Base-by-base conservation (phyloP, 768 basidiomycete species). In the Panellus pusillus region DNA sequence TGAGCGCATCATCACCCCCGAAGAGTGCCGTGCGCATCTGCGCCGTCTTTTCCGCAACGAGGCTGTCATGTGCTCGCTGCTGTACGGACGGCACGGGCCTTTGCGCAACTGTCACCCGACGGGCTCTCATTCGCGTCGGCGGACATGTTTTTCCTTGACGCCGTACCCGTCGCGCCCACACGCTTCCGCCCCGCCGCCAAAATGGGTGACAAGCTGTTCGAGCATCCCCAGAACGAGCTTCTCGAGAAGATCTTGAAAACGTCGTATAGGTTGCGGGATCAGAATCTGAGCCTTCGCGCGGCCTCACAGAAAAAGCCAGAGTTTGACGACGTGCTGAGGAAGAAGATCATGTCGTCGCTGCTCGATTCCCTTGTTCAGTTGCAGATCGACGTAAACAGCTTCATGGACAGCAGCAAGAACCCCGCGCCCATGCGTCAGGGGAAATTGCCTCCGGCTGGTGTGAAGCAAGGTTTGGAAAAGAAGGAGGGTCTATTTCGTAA, bases 401-500 rank as follows among this genome's bases (percentile, higher is more conserved):
- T 98, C 72, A 89, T 99, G 72, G 97, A 99, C 66, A 93, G 91
- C 65, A 90, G 84, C 67, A 98, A 98, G 74, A 98, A 98, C 65
- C 93, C 96, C 6, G 76, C 84, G 31, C 79, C 84, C n/a, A 74
- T 91, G 53, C 79, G 89, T 47, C 86, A 89, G 65, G 97, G 96
- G 3, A 93, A 93, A 65, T 75, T 91, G 17, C 94, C 95, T 27
- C 94, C 95, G 31, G 78, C 86, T 40, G 97, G 97, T 58, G 85
- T 99, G 58, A 99, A 98, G 77, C 96, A 99, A 70, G 82, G 89
- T 12, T 72, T 99, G 63, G 97, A 99, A 75, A 99, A 98, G 81
- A 99, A 99, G 72, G 97, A 98, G 60, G 97, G 97, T 41, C 68
- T 99, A 44, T 99, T 99, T 80, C 80, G 97, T 53, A 97, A 95